A percentile compares a stretch with the other conserved stretches of the same genome.
phyloP scores from a whole-genome alignment of 345 rosid species.

The Lagerstroemia speciosa region DNA sequence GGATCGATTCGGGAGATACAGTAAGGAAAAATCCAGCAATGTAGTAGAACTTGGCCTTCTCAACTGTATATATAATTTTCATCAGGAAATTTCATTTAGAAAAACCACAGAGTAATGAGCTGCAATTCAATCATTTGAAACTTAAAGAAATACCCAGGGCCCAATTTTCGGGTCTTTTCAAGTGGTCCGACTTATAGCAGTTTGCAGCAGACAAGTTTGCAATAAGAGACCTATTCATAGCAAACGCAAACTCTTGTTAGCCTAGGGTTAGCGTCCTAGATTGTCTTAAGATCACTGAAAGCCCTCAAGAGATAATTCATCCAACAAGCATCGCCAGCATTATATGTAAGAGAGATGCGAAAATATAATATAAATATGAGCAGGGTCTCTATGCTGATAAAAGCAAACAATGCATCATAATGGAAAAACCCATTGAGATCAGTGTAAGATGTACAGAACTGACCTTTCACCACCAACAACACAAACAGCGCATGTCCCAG shows the following conservation, averaged over 20 bases:
- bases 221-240: constrained; percentile 51
- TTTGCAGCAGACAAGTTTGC: constrained; percentile 95
- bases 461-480: constrained; percentile 97
- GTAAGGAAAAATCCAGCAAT: constrained; percentile 97
- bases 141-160: constrained; percentile 50
- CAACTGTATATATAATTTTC: constrained; percentile 39
- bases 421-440: neutral
- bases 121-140: neutral
- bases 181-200: constrained; percentile 82
- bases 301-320: neutral
- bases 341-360: neutral
- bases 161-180: constrained; percentile 93
- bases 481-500: constrained; percentile 95
- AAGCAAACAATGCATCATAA: neutral
- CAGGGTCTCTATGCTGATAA: neutral
- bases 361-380: neutral
- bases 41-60: constrained; percentile 77
- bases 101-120: neutral
- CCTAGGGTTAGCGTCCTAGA: neutral
- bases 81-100: constrained; percentile 1
- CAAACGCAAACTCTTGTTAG: neutral
- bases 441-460: constrained; percentile 6
- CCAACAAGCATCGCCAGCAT: neutral
- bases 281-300: neutral
- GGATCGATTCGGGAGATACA: constrained; percentile 86